Evolutionary conservation across 768 basidiomycete genomes (phyloP).

Genomic region (Pleurotus sapidus): DNA sequence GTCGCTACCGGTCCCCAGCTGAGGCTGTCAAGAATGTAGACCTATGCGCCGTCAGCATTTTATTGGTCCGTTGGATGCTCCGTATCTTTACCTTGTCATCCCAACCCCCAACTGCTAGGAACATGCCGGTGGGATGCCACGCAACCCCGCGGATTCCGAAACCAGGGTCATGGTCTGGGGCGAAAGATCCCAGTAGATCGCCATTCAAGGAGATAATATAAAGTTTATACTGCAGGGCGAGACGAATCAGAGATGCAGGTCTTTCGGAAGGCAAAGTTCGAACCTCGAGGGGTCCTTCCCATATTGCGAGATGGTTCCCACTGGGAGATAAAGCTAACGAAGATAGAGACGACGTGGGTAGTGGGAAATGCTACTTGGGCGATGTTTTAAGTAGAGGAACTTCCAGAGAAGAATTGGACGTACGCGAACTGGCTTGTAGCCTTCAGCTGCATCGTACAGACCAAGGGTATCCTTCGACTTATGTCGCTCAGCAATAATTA

Average conservation of each 20-base stretch:
- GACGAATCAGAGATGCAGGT: not conserved
- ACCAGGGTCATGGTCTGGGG: constrained; percentile 74
- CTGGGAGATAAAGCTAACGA: constrained; percentile 75
- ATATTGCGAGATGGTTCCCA: constrained; percentile 72
- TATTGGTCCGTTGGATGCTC: not conserved
- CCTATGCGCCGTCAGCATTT: constrained; percentile 33
- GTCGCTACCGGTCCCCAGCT: constrained; percentile 70
- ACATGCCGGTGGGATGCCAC: constrained; percentile 88
- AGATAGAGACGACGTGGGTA: constrained; percentile 70
- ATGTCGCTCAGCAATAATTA: constrained; percentile 85
- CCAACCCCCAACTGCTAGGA: constrained; percentile 82
- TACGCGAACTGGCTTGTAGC: constrained; percentile 74
- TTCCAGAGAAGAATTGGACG: constrained; percentile 16
- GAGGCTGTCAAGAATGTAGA: constrained; percentile 71
- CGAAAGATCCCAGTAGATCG: constrained; percentile 60
- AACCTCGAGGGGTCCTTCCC: constrained; percentile 87
- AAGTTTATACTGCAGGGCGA: constrained; percentile 62
- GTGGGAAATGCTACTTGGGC: constrained; percentile 68
- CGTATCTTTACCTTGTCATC: constrained; percentile 69
- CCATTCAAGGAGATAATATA: constrained; percentile 68
- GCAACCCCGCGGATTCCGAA: constrained; percentile 75
- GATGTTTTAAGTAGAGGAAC: constrained; percentile 2
- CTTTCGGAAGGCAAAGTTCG: constrained; percentile 13
- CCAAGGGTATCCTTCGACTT: constrained; percentile 87
- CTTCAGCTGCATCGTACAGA: constrained; percentile 72